Evolutionary conservation across 495 filamentous ascomycete species (phyloP).

Genomic region (Penicillium simplicissimum): DNA sequence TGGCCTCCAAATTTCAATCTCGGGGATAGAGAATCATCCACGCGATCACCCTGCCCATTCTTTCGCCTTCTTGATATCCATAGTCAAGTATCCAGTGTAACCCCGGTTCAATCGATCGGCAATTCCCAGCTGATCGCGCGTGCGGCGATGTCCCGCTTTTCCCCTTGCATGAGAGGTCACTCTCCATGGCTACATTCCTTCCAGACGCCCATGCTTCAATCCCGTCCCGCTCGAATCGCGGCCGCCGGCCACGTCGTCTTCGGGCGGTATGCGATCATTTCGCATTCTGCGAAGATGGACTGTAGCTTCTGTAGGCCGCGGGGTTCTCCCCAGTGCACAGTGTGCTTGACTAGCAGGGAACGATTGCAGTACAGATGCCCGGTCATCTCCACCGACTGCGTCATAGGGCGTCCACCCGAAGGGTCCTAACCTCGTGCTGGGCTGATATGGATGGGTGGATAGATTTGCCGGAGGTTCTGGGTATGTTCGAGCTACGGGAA

Average conservation of each 20-base stretch:
- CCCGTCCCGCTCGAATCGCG: not conserved
- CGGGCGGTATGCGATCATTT: constrained; percentile 13
- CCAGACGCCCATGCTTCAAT: not conserved
- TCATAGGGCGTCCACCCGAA: constrained; percentile 24
- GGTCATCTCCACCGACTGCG: constrained; percentile 27
- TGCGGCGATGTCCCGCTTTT: constrained; percentile 21
- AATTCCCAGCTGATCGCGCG: constrained; percentile 19
- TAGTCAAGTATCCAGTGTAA: constrained; percentile 3
- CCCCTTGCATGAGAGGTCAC: constrained; percentile 26
- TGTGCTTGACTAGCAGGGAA: not conserved
- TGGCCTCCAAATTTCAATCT: not conserved
- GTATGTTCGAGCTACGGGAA: constrained; percentile 14
- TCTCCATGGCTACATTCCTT: not conserved
- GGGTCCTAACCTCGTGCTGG: constrained; percentile 12
- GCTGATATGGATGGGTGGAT: constrained; percentile 18
- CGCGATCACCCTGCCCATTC: not conserved
- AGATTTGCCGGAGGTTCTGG: constrained; percentile 8
- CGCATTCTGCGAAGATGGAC: not conserved
- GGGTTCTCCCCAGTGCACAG: not conserved
- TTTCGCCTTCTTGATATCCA: not conserved
- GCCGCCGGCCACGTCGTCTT: not conserved
- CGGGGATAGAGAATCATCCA: not conserved
- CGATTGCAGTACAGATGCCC: not conserved
- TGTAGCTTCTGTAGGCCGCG: not conserved
- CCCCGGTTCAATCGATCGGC: constrained; percentile 25